Evolutionary conservation across 495 filamentous ascomycete species (phyloP), one percentile per base, ranked within the genome.

Genomic region (Neurospora sp.): DNA sequence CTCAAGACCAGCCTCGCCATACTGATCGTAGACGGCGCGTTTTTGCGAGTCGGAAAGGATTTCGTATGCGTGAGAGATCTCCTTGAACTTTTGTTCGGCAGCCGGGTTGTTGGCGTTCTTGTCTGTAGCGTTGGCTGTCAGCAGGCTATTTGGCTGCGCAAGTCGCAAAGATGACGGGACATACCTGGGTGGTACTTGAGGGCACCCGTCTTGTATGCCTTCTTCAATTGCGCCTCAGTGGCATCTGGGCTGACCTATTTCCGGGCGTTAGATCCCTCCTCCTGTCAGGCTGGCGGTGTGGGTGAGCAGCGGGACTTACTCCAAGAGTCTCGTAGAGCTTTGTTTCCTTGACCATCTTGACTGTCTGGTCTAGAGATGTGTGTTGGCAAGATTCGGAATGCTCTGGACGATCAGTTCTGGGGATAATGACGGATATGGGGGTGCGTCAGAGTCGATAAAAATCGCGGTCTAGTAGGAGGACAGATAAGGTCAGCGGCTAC

Each of bases 11-110:
- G 96, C 94, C 83, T 98, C 94, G 76, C 96, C 96, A 90, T 95
- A 97, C 78, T 97, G 93, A 79, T 99, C 96, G 82, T 99, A 99
- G 72, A 98, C 78, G 74, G 87, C 81, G 75, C 96, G 92, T 86
- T 97, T 98, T 82, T 98, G 89, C 37, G 92, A 82, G 77, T 99
- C 96, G 73, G 91, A 94, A 27, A 99, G 89, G 75, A 93, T 88
- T 84, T 99, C 96, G 82, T 98, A 98, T 40, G 96, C 96, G 75
- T 94, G 91, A 71, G 93, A 96, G 69, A 98, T 87, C 78, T 98
- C 95, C 85, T 98, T 98, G 89, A 99, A 98, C 82, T 97, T 98
- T 70, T 97, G 93, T 70, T 94, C 93, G 59, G 96, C 93, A 37
- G 93, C 92, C 48, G 94, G 94, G 85, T 95, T 95, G 84, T 96